Conservation (phyloP, 768 basidiomycete species). For the Dioszegia aurantiaca region DNA sequence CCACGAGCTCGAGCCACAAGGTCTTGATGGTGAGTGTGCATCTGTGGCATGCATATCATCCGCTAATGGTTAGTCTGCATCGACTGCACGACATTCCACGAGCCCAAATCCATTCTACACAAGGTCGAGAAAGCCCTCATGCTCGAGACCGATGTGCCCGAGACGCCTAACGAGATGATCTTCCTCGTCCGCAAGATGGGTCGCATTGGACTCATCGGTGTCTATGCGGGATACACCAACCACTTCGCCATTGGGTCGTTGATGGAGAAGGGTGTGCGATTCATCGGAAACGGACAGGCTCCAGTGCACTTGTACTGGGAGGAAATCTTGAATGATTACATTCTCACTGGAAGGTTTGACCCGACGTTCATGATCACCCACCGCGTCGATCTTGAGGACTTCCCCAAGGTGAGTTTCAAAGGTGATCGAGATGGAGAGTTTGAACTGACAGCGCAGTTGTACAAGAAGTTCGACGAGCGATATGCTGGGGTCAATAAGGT, state of each 20-base stretch:
- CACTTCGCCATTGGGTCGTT: conserved; percentile 62
- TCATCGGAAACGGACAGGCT: conserved; percentile 72
- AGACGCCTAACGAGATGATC: conserved; percentile 62
- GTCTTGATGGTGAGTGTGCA: conserved; percentile 62
- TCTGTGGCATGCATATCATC: conserved; percentile 29
- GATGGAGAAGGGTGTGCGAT: conserved; percentile 72
- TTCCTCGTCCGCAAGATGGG: conserved; percentile 56
- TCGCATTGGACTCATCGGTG: conserved; percentile 63
- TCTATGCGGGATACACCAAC: conserved; percentile 67
- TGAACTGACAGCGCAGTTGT: conserved; percentile 51
- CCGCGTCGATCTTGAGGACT: conserved; percentile 59
- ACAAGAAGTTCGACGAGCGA: conserved; percentile 64
- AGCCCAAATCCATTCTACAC: conserved; percentile 65
- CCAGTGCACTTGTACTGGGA: conserved; percentile 74
- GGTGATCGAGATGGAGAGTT: neutral
- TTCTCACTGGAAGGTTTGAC: conserved; percentile 66
- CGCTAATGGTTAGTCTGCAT: conserved; percentile 32
- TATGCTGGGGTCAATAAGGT: conserved; percentile 65
- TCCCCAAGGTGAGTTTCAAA: conserved; percentile 51
- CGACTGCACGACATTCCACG: conserved; percentile 61
- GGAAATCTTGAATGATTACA: conserved; percentile 64
- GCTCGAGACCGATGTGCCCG: conserved; percentile 72
- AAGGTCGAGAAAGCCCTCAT: conserved; percentile 68
- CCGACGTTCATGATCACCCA: conserved; percentile 57
- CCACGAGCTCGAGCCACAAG: conserved; percentile 55